phyloP scores from a whole-genome alignment of 2,329 filamentous ascomycete genomes.

The Botrytis tulipae region DNA sequence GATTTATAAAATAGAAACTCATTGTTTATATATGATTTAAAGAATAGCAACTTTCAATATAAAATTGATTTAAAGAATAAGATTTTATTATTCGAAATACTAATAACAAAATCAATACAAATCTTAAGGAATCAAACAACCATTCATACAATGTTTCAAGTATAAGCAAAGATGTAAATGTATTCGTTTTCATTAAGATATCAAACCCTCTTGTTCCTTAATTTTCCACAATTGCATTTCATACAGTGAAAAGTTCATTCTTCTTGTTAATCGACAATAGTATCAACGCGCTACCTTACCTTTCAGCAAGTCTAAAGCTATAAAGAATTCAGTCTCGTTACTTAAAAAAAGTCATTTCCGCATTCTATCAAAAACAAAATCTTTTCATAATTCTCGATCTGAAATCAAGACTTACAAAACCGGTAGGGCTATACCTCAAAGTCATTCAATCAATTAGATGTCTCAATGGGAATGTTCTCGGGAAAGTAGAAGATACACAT shows the following conservation, averaged over 20 bases:
- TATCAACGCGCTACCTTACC: not conserved
- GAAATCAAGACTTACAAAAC: not conserved
- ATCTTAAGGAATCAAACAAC: not conserved
- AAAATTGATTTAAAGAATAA: too few species aligned
- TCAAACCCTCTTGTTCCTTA: rapidly evolving
- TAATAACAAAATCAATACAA: too few species aligned
- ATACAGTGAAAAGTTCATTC: not conserved
- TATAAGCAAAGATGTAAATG: too few species aligned
- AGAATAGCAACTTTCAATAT: too few species aligned
- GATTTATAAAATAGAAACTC: too few species aligned
- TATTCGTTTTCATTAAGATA: rapidly evolving
- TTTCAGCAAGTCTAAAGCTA: not conserved
- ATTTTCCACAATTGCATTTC: not conserved
- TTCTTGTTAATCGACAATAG: not conserved
- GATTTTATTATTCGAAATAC: too few species aligned
- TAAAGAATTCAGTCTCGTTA: not conserved
- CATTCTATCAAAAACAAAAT: not conserved
- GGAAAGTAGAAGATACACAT: too few species aligned
- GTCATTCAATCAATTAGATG: not conserved
- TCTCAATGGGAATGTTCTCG: not conserved
- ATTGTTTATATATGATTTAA: too few species aligned
- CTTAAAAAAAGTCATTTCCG: rapidly evolving
- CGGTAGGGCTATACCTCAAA: not conserved
- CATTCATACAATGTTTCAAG: too few species aligned
- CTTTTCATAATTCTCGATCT: not conserved